Evolutionary conservation across 1,139 yeast genomes (phyloP).

Genomic region (Eremothecium cymbalariae): DNA sequence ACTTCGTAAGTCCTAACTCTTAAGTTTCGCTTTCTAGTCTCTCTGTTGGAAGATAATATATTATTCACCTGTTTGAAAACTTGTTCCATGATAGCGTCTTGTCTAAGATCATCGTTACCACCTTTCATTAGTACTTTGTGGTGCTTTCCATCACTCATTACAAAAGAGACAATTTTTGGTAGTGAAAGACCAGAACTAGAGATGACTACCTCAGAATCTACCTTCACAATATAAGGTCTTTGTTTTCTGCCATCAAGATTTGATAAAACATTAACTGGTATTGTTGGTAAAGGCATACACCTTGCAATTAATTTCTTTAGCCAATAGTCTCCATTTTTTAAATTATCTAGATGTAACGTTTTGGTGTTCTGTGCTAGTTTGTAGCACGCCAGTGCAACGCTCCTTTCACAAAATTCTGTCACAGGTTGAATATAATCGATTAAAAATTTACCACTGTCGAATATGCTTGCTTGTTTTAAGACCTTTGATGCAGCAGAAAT

Average conservation of each 20-base stretch:
- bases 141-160: constrained; percentile 47
- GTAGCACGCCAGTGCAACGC: constrained; percentile 45
- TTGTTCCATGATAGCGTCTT: constrained; percentile 96
- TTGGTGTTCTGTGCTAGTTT: constrained; percentile 36
- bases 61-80: constrained; percentile 81
- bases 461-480: constrained; percentile 33
- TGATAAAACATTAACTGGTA: constrained; percentile 36
- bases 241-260: constrained; percentile 32
- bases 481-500: constrained; percentile 44
- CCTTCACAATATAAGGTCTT: constrained; percentile 41
- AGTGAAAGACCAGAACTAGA: constrained; percentile 79
- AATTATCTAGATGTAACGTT: constrained; percentile 34
- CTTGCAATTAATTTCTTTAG: constrained; percentile 37
- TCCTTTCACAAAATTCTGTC: constrained; percentile 42
- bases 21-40: constrained; percentile 49
- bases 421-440: constrained; percentile 36
- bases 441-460: constrained; percentile 19
- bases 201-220: constrained; percentile 43
- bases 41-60: constrained; percentile 51
- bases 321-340: constrained; percentile 52
- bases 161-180: constrained; percentile 65
- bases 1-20: constrained; percentile 79
- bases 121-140: constrained; percentile 66
- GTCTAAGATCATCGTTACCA: constrained; percentile 85
- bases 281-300: constrained; percentile 64